Conservation (phyloP, 225 moss, liverwort and hornwort species). For the Physcomitrium patens region DNA sequence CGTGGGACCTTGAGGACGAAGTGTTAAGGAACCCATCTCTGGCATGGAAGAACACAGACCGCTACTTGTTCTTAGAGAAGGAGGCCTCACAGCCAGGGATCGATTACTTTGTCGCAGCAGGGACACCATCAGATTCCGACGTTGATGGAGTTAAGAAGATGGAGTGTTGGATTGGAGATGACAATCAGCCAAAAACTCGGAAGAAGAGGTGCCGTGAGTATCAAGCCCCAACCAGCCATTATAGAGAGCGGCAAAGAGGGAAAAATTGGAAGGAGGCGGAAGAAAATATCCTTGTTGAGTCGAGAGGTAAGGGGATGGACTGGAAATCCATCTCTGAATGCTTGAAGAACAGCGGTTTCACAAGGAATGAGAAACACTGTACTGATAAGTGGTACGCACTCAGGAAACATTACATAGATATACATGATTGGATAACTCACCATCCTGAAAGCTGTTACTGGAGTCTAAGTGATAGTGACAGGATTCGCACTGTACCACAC, state of each 20-base stretch:
- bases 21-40: slow-evolving; percentile 3
- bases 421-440: slow-evolving; percentile 43
- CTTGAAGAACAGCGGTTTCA: slow-evolving; percentile 36
- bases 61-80: slow-evolving; percentile 26
- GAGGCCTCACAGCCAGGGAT: slow-evolving; percentile 6
- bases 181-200: slow-evolving; percentile 19
- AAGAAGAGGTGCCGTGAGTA: slow-evolving; percentile 30
- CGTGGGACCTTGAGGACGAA: background rate
- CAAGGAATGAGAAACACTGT: slow-evolving; percentile 46
- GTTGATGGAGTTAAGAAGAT: slow-evolving; percentile 17
- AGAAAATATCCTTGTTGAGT: slow-evolving; percentile 48
- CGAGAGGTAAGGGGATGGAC: slow-evolving; percentile 36
- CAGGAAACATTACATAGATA: slow-evolving; percentile 45
- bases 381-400: slow-evolving; percentile 58
- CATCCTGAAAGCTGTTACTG: slow-evolving; percentile 39
- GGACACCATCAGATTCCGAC: slow-evolving; percentile 30
- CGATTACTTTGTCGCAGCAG: slow-evolving; percentile 16
- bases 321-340: slow-evolving; percentile 42
- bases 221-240: background rate
- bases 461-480: slow-evolving; percentile 30
- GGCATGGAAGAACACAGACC: background rate
- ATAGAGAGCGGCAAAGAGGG: slow-evolving; percentile 36
- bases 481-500: slow-evolving; percentile 44
- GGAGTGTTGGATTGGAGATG: slow-evolving; percentile 19
- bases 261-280: slow-evolving; percentile 50